Evolutionary conservation across 164 flowering plant genomes (phyloP).

Genomic region (Berberis thunbergii): DNA sequence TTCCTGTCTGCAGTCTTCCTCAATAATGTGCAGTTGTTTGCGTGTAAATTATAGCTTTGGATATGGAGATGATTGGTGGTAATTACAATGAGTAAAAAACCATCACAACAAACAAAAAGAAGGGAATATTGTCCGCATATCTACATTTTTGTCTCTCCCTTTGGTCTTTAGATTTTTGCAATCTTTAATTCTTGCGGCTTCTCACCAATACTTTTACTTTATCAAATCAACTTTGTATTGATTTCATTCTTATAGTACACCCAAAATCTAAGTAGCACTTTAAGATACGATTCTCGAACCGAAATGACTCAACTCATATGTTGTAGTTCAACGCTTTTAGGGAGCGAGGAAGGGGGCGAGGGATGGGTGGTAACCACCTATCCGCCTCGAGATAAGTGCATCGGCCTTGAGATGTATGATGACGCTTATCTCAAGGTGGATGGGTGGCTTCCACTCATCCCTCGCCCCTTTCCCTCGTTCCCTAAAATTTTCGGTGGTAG

Average conservation of each 20-base stretch:
- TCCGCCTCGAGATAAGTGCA: no score
- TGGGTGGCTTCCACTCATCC: no score
- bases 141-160: not conserved
- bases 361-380: no score
- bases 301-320: not conserved
- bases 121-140: not conserved
- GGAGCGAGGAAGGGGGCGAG: no score
- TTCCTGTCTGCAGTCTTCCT: no score
- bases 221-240: no score
- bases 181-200: not conserved
- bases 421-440: no score
- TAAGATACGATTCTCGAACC: not conserved
- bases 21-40: not conserved
- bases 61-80: constrained; percentile 9
- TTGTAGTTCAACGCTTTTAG: no score
- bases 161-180: not conserved
- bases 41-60: not conserved
- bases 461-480: no score
- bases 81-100: constrained; percentile 5
- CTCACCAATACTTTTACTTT: not conserved
- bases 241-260: no score
- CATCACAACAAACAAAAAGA: constrained; percentile 4
- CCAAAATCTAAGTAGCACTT: not conserved
- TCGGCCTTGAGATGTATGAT: no score
- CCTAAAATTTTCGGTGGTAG: not conserved